Percentiles rank a stretch among this genome's conserved stretches.
These are phyloP conservation scores for Dioscorea cayenensis DNA, from an alignment of 116 monocot genomes.

Conservation along the genomic window DNA sequence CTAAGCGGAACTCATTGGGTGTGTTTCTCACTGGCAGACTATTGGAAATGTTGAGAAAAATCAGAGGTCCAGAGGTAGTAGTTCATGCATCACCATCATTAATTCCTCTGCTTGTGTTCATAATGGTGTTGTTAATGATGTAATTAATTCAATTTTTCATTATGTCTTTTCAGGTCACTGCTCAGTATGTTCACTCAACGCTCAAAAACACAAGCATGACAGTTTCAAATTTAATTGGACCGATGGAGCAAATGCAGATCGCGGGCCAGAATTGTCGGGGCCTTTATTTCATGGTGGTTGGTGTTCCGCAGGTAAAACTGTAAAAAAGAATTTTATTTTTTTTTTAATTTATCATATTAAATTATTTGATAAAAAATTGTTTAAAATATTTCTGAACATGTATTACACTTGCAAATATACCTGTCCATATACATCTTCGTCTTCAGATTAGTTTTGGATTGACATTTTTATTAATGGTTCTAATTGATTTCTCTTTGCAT, in stretches of 20 bases:
- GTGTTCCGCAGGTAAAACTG: slow-evolving; percentile 43
- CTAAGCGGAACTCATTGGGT: slow-evolving; percentile 50
- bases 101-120: neutral
- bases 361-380: too few species aligned
- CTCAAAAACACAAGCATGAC: slow-evolving; percentile 53
- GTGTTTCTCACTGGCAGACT: slow-evolving; percentile 47
- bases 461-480: neutral
- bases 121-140: too few species aligned
- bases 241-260: slow-evolving; percentile 44
- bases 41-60: slow-evolving; percentile 38
- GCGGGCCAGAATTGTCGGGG: slow-evolving; percentile 31
- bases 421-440: too few species aligned
- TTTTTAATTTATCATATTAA: too few species aligned
- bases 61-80: slow-evolving; percentile 64
- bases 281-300: slow-evolving; percentile 60
- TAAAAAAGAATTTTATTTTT: too few species aligned
- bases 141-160: too few species aligned
- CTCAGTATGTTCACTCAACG: slow-evolving; percentile 42
- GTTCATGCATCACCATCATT: neutral
- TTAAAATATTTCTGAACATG: too few species aligned
- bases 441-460: neutral
- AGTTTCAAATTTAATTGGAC: slow-evolving; percentile 53
- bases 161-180: slow-evolving; percentile 21
- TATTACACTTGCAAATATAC: too few species aligned
- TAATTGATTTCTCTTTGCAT: neutral